Base-by-base conservation (phyloP, 2,329 filamentous ascomycete species). In the Tothia fuscella region DNA sequence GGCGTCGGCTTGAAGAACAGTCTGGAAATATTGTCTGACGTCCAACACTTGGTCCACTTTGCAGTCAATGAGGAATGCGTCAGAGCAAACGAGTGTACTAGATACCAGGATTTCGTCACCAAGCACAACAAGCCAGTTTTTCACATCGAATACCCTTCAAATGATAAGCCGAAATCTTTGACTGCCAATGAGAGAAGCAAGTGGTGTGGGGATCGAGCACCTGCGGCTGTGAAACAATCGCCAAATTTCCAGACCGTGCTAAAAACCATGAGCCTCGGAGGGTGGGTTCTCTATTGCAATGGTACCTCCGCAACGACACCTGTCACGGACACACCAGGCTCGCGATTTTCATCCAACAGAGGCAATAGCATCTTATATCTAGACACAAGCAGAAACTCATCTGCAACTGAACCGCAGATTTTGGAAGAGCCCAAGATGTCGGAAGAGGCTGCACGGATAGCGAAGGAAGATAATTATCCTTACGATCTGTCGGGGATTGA, bases 1-100 rank as follows among this genome's bases (percentile, higher is more conserved):
- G 67, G 74, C 1, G 67, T 76, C 29, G 43, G 43, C 3, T 39
- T 45, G 28, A 45, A 45, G 31, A 45, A 45, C 32, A 30, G 20
- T n/a, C 14, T 9, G 16, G 38, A 17, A 10, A 43, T 43, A 17
- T 12, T 43, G 14, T 6, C 17, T 7, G 20, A 43, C 9, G 38
- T 43, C 21, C 17, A 9, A 6, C 20, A 16, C 6, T 5, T 9
- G n/a, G 41, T 42, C 7, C 39, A 43, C 6, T 43, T 43, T 24
- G 5, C 19, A 12, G 41, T 43, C 38, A 43, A 43, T 21, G 41
- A 43, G 21, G 9, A 43, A 21, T 43, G 41, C 41, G 37, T 19
- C 38, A n/a, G 33, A 14, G 16, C 7, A 7, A 6, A 13, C 20
- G 42, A 43, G 25, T 43, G 41, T 37, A 21, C 10, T 7, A 6